phyloP scores from a whole-genome alignment of 495 filamentous ascomycete genomes.

The Lophiotrema nucula region DNA sequence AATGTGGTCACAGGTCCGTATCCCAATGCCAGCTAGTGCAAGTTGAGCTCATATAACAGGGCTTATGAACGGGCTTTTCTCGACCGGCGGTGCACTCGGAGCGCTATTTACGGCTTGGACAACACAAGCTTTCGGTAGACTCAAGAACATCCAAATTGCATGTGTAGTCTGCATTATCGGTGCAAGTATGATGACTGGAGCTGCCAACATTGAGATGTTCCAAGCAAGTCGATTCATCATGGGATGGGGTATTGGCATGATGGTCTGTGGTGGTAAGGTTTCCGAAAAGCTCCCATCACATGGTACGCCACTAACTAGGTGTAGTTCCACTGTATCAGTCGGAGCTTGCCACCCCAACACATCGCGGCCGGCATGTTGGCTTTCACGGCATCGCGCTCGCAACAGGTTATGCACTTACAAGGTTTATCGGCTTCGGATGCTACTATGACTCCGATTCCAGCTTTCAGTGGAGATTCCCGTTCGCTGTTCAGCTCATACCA shows the following conservation, averaged over 20 bases:
- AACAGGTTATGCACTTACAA: slow-evolving; percentile 5
- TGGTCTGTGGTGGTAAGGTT: slow-evolving; percentile 13
- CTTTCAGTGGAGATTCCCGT: slow-evolving; percentile 21
- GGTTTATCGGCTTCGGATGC: slow-evolving; percentile 15
- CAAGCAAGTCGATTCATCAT: slow-evolving; percentile 12
- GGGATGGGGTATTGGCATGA: slow-evolving; percentile 22
- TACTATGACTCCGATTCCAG: not conserved
- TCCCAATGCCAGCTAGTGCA: not conserved
- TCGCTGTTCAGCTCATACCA: slow-evolving; percentile 1
- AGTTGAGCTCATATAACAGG: not conserved
- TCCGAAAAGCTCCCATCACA: not conserved
- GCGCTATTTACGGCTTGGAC: slow-evolving; percentile 22
- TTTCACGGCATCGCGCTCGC: slow-evolving; percentile 16
- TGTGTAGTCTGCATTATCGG: slow-evolving; percentile 5
- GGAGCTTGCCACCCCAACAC: not conserved
- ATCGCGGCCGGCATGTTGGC: not conserved
- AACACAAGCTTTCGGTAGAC: slow-evolving; percentile 16
- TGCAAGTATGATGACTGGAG: slow-evolving; percentile 10
- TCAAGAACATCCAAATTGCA: slow-evolving; percentile 7
- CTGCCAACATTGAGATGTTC: slow-evolving; percentile 12
- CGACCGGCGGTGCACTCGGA: slow-evolving; percentile 10
- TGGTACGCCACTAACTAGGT: not conserved
- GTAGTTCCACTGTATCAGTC: not conserved
- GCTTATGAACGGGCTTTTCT: slow-evolving; percentile 17
- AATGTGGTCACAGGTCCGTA: not conserved